Percentiles rank a stretch among this genome's conserved stretches.
These are phyloP conservation scores for Fusarium nelsonii DNA, from an alignment of 2,329 filamentous ascomycete genomes.

Conservation along the genomic window DNA sequence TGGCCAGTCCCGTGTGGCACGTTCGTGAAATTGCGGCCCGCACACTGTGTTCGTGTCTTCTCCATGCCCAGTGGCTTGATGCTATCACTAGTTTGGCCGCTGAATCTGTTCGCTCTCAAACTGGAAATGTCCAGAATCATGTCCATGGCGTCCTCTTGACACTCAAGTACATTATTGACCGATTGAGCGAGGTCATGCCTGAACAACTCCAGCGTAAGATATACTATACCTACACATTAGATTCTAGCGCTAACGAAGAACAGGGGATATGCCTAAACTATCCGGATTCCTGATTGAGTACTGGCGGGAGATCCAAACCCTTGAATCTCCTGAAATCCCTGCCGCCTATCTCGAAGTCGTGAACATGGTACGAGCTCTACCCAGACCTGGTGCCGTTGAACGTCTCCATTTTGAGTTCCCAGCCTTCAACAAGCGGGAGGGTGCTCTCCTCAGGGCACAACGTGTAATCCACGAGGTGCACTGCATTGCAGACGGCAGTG, in stretches of 20 bases:
- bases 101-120: slow-evolving; percentile 44
- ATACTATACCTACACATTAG: no score
- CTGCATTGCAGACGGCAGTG: slow-evolving; percentile 44
- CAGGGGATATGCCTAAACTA: slow-evolving; percentile 52
- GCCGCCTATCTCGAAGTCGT: slow-evolving; percentile 62
- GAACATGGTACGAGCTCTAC: slow-evolving; percentile 56
- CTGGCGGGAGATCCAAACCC: slow-evolving; percentile 42
- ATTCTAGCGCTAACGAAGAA: slow-evolving; percentile 29
- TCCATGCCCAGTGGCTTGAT: slow-evolving; percentile 63
- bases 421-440: slow-evolving; percentile 35
- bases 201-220: slow-evolving; percentile 59
- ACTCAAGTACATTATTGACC: slow-evolving; percentile 68
- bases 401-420: slow-evolving; percentile 41
- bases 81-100: slow-evolving; percentile 56
- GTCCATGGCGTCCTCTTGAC: slow-evolving; percentile 71
- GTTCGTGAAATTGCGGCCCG: slow-evolving; percentile 84
- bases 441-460: slow-evolving; percentile 58
- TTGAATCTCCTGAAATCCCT: slow-evolving; percentile 57
- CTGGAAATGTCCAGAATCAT: slow-evolving; percentile 60
- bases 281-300: slow-evolving; percentile 48
- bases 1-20: slow-evolving; percentile 81
- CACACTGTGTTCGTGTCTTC: slow-evolving; percentile 74
- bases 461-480: slow-evolving; percentile 55
- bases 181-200: slow-evolving; percentile 61
- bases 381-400: slow-evolving; percentile 36